Evolutionary conservation across 179 eudicot genomes (phyloP).

Genomic region (Vitellaria paradoxa): DNA sequence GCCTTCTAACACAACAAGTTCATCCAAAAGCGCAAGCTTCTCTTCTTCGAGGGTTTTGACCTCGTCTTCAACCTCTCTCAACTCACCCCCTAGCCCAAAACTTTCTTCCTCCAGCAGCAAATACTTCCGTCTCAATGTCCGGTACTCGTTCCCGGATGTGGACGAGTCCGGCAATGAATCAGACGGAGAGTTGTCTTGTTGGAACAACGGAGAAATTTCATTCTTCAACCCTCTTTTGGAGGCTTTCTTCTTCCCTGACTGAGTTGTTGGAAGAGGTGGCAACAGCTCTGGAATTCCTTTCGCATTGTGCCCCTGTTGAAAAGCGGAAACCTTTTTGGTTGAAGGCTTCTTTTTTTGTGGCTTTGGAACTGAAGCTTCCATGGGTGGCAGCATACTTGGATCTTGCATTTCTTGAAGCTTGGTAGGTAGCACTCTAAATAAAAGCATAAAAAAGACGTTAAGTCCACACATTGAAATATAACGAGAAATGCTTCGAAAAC

Average conservation of each 20-base stretch:
- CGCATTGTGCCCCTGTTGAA: slow-evolving; percentile 40
- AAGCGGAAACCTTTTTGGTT: slow-evolving; percentile 29
- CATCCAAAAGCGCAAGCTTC: slow-evolving; percentile 65
- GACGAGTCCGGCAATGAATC: slow-evolving; percentile 47
- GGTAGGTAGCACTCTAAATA: neutral
- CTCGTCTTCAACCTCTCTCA: slow-evolving; percentile 59
- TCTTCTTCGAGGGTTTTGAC: slow-evolving; percentile 68
- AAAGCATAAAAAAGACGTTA: neutral
- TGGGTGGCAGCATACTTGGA: slow-evolving; percentile 34
- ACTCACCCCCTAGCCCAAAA: slow-evolving; percentile 56
- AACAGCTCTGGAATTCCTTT: slow-evolving; percentile 36
- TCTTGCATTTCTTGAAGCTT: slow-evolving; percentile 46
- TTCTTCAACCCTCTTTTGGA: slow-evolving; percentile 40
- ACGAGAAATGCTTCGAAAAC: too few relatives aligned
- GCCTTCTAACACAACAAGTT: slow-evolving; percentile 85
- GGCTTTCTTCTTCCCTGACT: slow-evolving; percentile 29
- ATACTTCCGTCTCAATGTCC: slow-evolving; percentile 64
- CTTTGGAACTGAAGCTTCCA: slow-evolving; percentile 32
- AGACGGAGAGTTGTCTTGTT: slow-evolving; percentile 40
- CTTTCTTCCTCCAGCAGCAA: slow-evolving; percentile 73
- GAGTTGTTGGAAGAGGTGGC: slow-evolving; percentile 21
- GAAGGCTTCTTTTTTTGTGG: slow-evolving; percentile 49
- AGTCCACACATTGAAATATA: neutral
- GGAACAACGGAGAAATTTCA: slow-evolving; percentile 34
- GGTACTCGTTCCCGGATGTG: slow-evolving; percentile 49